Conservation (phyloP, 345 rosid species). For the Erysimum cheiranthoides region DNA sequence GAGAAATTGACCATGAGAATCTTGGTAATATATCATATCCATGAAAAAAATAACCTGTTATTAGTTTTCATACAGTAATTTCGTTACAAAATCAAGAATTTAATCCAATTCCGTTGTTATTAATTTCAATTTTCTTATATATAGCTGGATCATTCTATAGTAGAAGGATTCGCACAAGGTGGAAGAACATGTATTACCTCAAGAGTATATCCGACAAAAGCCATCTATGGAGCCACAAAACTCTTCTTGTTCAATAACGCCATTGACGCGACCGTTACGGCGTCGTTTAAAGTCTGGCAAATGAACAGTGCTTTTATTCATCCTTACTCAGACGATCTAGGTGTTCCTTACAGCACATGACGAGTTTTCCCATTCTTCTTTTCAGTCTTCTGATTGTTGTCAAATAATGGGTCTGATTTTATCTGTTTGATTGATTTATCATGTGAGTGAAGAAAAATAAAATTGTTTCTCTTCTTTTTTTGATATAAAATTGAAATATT, state of each 20-base stretch:
- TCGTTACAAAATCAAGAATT: background rate
- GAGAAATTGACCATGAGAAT: constrained; percentile 74
- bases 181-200: constrained; percentile 74
- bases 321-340: constrained; percentile 41
- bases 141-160: constrained; percentile 83
- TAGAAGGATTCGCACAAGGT: constrained; percentile 83
- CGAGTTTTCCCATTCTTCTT: background rate
- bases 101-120: background rate
- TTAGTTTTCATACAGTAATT: background rate
- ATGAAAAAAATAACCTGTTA: background rate
- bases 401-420: background rate
- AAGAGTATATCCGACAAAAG: constrained; percentile 76
- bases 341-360: constrained; percentile 28
- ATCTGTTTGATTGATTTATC: constrained; percentile 16
- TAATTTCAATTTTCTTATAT: background rate
- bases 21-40: constrained; percentile 55
- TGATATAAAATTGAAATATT: too few relatives aligned
- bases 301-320: constrained; percentile 75
- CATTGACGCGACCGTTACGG: constrained; percentile 48
- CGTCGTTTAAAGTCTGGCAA: constrained; percentile 69
- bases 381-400: background rate
- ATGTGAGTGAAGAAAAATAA: background rate
- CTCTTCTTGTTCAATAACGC: constrained; percentile 86
- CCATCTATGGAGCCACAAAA: constrained; percentile 67
- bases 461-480: too few relatives aligned